phyloP scores from a whole-genome alignment of 768 basidiomycete genomes.

The Boletus bicolor region DNA sequence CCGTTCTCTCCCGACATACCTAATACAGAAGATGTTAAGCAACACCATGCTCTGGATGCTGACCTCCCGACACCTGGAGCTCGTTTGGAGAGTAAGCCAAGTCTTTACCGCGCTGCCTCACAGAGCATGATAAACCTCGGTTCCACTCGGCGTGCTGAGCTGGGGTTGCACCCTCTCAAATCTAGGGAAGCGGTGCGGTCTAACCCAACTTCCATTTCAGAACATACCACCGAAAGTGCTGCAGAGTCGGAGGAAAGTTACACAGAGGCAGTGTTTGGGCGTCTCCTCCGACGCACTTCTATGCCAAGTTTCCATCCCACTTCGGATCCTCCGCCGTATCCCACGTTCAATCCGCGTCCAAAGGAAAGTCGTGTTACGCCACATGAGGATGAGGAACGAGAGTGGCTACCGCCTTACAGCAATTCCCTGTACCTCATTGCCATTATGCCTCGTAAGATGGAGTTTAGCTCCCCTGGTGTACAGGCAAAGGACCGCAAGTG shows the following conservation, averaged over 20 bases:
- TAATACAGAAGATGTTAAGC: background rate
- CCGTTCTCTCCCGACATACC: slow-evolving; percentile 21
- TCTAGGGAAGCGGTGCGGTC: slow-evolving; percentile 14
- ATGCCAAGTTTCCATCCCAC: slow-evolving; percentile 64
- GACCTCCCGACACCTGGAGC: slow-evolving; percentile 5
- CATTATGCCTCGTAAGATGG: slow-evolving; percentile 87
- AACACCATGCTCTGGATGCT: background rate
- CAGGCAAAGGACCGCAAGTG: slow-evolving; percentile 91
- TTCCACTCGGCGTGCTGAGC: slow-evolving; percentile 30
- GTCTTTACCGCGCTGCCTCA: slow-evolving; percentile 58
- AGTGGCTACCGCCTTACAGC: slow-evolving; percentile 75
- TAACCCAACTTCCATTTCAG: slow-evolving; percentile 13
- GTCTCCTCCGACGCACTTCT: slow-evolving; percentile 58
- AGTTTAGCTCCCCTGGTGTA: slow-evolving; percentile 80
- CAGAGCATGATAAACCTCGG: slow-evolving; percentile 61
- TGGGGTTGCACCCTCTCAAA: slow-evolving; percentile 16
- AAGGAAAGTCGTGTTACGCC: slow-evolving; percentile 31
- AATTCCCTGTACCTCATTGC: slow-evolving; percentile 81
- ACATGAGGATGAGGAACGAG: slow-evolving; percentile 80
- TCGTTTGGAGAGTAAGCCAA: slow-evolving; percentile 31
- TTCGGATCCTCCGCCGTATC: slow-evolving; percentile 68
- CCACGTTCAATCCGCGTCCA: slow-evolving; percentile 39
- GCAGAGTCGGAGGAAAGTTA: slow-evolving; percentile 21
- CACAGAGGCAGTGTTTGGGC: slow-evolving; percentile 33
- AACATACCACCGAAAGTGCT: slow-evolving; percentile 3